These are phyloP conservation scores for Coemansia sp. DNA, from an alignment of 192 early-diverging fungal genomes.

Conservation along the genomic window DNA sequence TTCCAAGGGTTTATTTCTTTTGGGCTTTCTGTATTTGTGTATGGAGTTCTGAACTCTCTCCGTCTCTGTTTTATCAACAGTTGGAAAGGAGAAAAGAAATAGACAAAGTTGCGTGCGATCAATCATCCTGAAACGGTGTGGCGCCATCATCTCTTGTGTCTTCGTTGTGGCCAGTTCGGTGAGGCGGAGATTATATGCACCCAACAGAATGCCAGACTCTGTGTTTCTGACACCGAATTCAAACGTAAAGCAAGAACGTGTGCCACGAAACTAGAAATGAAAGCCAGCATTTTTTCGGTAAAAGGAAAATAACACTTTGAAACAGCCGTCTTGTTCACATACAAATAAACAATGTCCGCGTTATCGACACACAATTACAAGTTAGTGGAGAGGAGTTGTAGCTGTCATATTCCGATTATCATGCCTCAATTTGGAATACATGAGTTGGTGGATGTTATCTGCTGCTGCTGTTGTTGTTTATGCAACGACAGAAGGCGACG, in stretches of 20 bases:
- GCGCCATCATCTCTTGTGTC: not conserved
- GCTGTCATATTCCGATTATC: not conserved
- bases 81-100: too few species aligned
- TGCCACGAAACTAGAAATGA: not conserved
- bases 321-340: conserved; percentile 1
- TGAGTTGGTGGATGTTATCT: not conserved
- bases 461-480: conserved; percentile 3
- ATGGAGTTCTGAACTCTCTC: not conserved
- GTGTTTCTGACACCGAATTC: not conserved
- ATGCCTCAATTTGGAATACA: not conserved
- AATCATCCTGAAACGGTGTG: not conserved
- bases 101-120: not conserved
- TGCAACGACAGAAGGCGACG: not conserved
- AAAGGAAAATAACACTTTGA: conserved; percentile 7
- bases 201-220: not conserved
- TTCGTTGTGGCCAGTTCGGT: not conserved
- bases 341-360: not conserved
- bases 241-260: not conserved
- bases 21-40: not conserved
- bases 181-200: not conserved
- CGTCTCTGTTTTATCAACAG: not conserved
- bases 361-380: not conserved
- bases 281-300: conserved; percentile 11
- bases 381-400: conserved; percentile 5
- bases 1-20: not conserved